Evolutionary conservation across 208 protist genomes (phyloP).

Genomic region (Trypanosoma avium): DNA sequence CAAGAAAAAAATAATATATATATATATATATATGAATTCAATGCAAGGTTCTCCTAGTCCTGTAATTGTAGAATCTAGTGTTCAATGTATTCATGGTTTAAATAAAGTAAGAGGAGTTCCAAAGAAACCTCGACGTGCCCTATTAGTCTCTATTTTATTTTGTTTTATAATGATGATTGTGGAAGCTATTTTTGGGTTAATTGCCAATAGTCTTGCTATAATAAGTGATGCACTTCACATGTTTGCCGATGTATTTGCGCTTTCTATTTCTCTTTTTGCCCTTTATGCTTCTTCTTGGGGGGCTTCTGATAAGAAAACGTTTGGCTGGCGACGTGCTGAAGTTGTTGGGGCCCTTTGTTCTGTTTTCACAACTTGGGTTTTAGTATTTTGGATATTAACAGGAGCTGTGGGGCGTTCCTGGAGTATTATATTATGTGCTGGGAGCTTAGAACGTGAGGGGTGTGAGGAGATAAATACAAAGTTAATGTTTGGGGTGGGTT

Average conservation of each 20-base stretch:
- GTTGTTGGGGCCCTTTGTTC: constrained; percentile 48
- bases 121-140: not conserved
- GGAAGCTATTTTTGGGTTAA: constrained; percentile 41
- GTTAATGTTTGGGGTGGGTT: constrained; percentile 40
- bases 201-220: constrained; percentile 46
- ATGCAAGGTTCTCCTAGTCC: no score
- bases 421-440: constrained; percentile 19
- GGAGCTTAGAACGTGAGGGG: not conserved
- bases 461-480: constrained; percentile 19
- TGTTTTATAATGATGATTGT: constrained; percentile 44
- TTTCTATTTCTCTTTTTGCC: constrained; percentile 42
- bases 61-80: no score
- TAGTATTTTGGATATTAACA: constrained; percentile 33
- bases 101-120: no score
- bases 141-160: constrained; percentile 14
- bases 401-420: constrained; percentile 28
- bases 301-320: constrained; percentile 26
- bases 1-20: no score
- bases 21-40: no score
- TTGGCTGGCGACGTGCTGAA: constrained; percentile 47
- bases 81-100: no score
- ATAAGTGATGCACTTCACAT: constrained; percentile 57
- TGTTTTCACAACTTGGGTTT: constrained; percentile 47
- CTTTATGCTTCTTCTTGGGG: constrained; percentile 24
- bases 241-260: constrained; percentile 43